Base-by-base conservation (phyloP, 805 yeast species). In the Phaffomyces antillensis region DNA sequence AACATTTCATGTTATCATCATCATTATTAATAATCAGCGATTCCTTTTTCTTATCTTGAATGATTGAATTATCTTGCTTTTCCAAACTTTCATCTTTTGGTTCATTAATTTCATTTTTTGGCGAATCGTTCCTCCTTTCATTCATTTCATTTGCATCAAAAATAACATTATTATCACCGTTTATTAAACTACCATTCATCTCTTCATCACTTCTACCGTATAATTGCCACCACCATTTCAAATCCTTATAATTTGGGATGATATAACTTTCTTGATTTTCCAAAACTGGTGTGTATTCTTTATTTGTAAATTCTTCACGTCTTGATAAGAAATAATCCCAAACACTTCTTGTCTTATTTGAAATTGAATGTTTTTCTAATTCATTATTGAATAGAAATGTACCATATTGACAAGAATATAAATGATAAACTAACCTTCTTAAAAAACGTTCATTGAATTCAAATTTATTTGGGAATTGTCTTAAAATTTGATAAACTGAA, bases 301-400 rank as follows among this genome's bases (percentile, higher is more conserved):
- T 62, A 59, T 84, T 85, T 1, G 73, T 64, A 57, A 90, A 91
- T 59, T 90, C 96, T 11, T 61, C 61, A 17, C 71, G 70, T 23
- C 96, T 69, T 7, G 95, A 85, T 44, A 79, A 70, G 67, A 93
- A 91, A 60, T 93, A 90, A 62, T 90, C 96, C 98, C 98, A 90
- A 1, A 85, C 96, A 13, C 91, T 80, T 31, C 86, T 72, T 0
- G 96, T 85, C 12, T 71, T 67, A 3, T 78, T 62, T 11, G 70
- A 60, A 25, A 69, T 63, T n/a, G 64, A 65, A 8, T 66, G 55
- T 44, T 80, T 65, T 47, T 87, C 95, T 41, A 64, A 61, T 58
- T 93, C 96, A 38, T 76, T 73, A 57, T 93, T 83, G 52, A 77
- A 80, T 43, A 93, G 61, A 55, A 93, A 93, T 1, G 96, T 81